Percentiles rank a stretch among this genome's conserved stretches.
Conservation (phyloP, 2,329 filamentous ascomycete genomes). For the Aureobasidium sp. region DNA sequence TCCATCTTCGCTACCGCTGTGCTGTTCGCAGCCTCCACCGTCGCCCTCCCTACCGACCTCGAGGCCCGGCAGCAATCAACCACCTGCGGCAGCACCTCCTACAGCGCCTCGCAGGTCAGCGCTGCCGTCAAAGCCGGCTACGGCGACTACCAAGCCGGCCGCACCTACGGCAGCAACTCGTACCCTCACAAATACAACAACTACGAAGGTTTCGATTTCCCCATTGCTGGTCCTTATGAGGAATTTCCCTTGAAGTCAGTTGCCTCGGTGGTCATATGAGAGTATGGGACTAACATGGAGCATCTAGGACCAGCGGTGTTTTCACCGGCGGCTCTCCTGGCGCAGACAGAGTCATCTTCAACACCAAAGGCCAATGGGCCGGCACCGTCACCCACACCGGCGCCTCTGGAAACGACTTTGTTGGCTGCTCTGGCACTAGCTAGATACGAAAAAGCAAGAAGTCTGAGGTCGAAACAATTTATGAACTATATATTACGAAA, state of each 20-base stretch:
- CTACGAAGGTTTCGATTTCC: slow-evolving; percentile 56
- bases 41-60: slow-evolving; percentile 21
- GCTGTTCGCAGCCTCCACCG: slow-evolving; percentile 24
- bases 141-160: slow-evolving; percentile 36
- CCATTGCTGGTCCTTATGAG: slow-evolving; percentile 51
- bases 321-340: slow-evolving; percentile 58
- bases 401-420: slow-evolving; percentile 61
- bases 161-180: slow-evolving; percentile 13
- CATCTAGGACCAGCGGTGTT: slow-evolving; percentile 22
- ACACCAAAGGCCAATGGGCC: slow-evolving; percentile 48
- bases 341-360: slow-evolving; percentile 61
- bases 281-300: neutral
- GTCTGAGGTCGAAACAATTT: neutral
- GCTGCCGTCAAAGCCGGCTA: slow-evolving; percentile 48
- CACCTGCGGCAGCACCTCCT: slow-evolving; percentile 49
- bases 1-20: slow-evolving; percentile 24
- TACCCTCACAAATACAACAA: slow-evolving; percentile 54
- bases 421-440: slow-evolving; percentile 48
- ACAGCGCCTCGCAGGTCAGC: slow-evolving; percentile 44
- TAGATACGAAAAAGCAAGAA: slow-evolving; percentile 16
- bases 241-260: slow-evolving; percentile 53
- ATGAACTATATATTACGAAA: neutral
- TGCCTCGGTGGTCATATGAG: too few species aligned
- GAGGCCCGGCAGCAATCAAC: slow-evolving; percentile 40
- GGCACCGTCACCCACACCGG: slow-evolving; percentile 65